Evolutionary conservation across 441 rosid species (phyloP).

Genomic region (Melianthus villosus): DNA sequence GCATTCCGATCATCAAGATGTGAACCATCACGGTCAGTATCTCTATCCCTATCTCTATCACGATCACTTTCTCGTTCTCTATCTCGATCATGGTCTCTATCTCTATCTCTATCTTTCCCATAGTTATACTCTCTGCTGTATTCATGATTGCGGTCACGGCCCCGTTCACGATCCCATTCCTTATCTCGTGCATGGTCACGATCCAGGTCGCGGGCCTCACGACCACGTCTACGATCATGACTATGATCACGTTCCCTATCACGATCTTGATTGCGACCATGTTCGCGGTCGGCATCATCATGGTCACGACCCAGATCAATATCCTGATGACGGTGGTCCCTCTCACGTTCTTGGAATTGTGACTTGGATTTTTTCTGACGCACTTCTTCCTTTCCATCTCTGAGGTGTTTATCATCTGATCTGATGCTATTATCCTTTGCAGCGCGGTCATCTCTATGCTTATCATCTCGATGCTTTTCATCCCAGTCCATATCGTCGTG

Average conservation of each 20-base stretch:
- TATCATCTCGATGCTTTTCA: constrained; percentile 41
- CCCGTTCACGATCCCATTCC: no score
- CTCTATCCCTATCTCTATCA: constrained; percentile 25
- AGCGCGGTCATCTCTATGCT: constrained; percentile 47
- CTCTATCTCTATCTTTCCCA: constrained; percentile 10
- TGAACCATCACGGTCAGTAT: constrained; percentile 25
- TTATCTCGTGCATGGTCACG: no score
- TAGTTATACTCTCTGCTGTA: neutral
- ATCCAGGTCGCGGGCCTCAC: no score
- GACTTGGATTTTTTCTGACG: constrained; percentile 37
- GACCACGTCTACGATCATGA: no score
- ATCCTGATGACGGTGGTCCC: constrained; percentile 8
- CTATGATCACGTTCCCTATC: constrained; percentile 20
- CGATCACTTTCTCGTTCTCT: constrained; percentile 23
- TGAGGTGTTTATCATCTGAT: constrained; percentile 42
- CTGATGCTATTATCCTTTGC: constrained; percentile 39
- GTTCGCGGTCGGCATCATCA: constrained; percentile 4
- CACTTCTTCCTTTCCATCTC: constrained; percentile 36
- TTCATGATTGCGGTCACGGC: constrained; percentile 22
- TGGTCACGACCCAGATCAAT: no score
- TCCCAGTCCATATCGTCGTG: constrained; percentile 41
- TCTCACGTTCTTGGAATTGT: constrained; percentile 7
- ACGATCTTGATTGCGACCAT: constrained; percentile 7
- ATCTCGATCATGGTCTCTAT: constrained; percentile 26
- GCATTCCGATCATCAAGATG: constrained; percentile 36